Evolutionary conservation across 192 early-diverging fungal genomes (phyloP).

Genomic region (Gonapodya prolifera): DNA sequence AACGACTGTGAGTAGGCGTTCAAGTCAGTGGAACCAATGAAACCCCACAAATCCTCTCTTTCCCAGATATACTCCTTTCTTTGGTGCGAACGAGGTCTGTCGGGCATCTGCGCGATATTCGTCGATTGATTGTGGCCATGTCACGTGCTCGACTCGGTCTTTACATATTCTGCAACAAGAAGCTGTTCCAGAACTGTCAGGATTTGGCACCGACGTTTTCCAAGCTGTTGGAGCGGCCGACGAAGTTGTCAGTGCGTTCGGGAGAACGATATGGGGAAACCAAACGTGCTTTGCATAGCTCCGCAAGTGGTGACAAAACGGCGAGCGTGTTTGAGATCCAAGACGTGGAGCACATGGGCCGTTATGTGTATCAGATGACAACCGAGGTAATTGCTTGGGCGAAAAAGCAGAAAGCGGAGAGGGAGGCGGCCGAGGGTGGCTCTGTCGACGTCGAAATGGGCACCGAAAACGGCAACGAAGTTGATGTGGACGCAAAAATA

Average conservation of each 20-base stretch:
- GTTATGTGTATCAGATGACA: constrained; percentile 50
- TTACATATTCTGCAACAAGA: constrained; percentile 73
- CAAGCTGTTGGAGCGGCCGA: constrained; percentile 46
- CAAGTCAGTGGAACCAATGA: too few species aligned
- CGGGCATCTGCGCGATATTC: constrained; percentile 85
- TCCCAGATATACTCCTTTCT: constrained; percentile 62
- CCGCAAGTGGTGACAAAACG: constrained; percentile 3
- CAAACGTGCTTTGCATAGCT: constrained; percentile 1
- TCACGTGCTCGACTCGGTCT: constrained; percentile 88
- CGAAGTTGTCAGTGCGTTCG: constrained; percentile 39
- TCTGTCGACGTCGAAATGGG: constrained; percentile 5
- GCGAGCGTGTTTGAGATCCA: constrained; percentile 19
- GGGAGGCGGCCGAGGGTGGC: constrained; percentile 10
- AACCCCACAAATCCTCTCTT: too few species aligned
- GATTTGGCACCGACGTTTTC: constrained; percentile 66
- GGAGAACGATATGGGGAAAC: constrained; percentile 25
- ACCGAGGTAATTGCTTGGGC: constrained; percentile 42
- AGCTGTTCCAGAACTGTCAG: constrained; percentile 64
- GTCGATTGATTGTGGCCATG: constrained; percentile 85
- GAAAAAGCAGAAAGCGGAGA: constrained; percentile 26
- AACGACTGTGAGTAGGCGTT: constrained; percentile 51
- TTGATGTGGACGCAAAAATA: too few species aligned
- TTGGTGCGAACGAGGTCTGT: constrained; percentile 82
- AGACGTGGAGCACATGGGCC: constrained; percentile 44
- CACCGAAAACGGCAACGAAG: too few species aligned